Conservation (phyloP, 2,329 filamentous ascomycete species). For the Tolypocladium pustulatum region DNA sequence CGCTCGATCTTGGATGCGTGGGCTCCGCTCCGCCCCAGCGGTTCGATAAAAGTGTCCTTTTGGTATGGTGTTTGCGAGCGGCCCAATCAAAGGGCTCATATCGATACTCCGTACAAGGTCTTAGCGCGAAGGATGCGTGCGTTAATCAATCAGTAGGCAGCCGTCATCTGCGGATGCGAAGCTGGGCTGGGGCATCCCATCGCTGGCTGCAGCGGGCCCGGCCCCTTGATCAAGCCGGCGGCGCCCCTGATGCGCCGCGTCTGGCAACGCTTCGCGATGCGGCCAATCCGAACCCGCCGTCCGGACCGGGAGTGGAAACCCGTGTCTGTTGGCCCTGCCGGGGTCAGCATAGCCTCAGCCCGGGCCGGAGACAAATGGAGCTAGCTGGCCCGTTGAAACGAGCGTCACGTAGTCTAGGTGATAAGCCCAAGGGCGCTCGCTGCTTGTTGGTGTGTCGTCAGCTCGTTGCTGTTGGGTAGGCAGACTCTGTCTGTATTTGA, state of each 20-base stretch:
- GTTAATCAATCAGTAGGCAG: too few species aligned
- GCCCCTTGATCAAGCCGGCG: neutral
- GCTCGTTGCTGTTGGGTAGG: neutral
- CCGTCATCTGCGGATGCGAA: too few species aligned
- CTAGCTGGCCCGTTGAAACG: neutral
- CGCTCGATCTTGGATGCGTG: too few species aligned
- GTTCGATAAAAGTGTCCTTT: too few species aligned
- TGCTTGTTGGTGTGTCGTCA: neutral
- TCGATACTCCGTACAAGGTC: too few species aligned
- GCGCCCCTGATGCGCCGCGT: neutral
- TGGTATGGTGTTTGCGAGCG: too few species aligned
- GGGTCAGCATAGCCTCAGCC: neutral
- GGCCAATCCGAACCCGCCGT: neutral
- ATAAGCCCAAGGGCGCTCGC: neutral
- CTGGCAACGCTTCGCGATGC: neutral
- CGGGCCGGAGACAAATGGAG: neutral
- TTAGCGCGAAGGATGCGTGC: too few species aligned
- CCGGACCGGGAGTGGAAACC: neutral
- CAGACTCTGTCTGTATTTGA: neutral
- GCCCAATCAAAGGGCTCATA: neutral
- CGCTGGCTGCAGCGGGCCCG: too few species aligned
- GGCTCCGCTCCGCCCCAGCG: too few species aligned
- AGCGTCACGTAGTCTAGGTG: too few species aligned
- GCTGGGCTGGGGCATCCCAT: too few species aligned
- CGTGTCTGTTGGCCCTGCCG: neutral